Evolutionary conservation across 768 basidiomycete species (phyloP), one percentile per base, ranked within the genome.

Genomic region (Leucocoprinus birnbaumii): DNA sequence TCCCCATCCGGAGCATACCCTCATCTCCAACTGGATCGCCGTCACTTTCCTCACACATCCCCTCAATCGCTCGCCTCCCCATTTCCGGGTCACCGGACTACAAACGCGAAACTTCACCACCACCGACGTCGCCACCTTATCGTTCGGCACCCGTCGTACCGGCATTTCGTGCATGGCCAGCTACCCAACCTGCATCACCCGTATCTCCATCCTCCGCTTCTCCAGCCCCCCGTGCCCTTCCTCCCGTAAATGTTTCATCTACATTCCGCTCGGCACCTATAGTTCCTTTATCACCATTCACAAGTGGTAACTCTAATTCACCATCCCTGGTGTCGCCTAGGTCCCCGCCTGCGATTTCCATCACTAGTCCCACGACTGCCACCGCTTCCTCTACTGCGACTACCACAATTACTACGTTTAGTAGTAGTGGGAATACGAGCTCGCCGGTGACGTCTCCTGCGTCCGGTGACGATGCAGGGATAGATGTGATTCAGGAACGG

Each of bases 21-120:
- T 27, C 47, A 19, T 55, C 54, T 14, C 54, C 54, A 8, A 34
- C 46, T 3, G 14, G 22, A 10, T 55, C 54, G 9, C 43, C 44
- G 2, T 22, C 51, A 3, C 42, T 27, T 8, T 42, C 16, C 14
- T 46, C 21, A 10, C 52, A 53, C n/a, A n/a, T 19, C 8, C 46
- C 40, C 19, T 5, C 41, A 6, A 8, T 53, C 3, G 24, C 52
- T n/a, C 52, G 52, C 1, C 44, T 53, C 3, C 52, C 52, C 9
- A 45, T 53, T 38, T 53, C 52, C 11, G 52, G 52, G 2, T 46
- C 52, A 9, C 52, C 50, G 14, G 50, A 46, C 7, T 53, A 46
- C 34, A 46, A 45, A 22, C 52, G 52, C 18, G 52, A 53, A 37
- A 37, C 43, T 21, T 53, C 52, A 14, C 52, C 52, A 0, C 44